These are phyloP conservation scores for Pestalotiopsis sp. DNA, from an alignment of 2,329 filamentous ascomycete species.

Conservation along the genomic window DNA sequence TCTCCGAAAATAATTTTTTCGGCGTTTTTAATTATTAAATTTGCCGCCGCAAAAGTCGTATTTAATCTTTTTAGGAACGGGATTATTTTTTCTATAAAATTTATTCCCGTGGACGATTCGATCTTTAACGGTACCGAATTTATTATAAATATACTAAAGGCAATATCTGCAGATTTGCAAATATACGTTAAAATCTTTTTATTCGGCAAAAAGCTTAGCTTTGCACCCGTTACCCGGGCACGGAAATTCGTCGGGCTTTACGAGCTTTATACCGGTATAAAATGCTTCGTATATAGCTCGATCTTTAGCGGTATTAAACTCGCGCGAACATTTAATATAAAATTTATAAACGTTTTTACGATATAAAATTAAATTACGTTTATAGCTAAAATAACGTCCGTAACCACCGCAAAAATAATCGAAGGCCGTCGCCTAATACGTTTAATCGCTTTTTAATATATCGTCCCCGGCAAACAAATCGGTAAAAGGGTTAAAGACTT, in stretches of 20 bases:
- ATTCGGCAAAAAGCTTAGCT: no score
- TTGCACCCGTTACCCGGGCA: no score
- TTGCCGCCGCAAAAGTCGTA: no score
- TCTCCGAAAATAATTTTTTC: no score
- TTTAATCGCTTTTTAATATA: background rate
- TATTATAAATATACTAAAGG: no score
- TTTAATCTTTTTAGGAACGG: no score
- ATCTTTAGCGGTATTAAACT: background rate
- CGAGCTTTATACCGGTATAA: background rate
- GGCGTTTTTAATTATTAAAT: no score
- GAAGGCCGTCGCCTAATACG: background rate
- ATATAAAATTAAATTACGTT: background rate
- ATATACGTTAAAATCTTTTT: no score
- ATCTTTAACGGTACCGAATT: no score
- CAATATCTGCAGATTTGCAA: no score
- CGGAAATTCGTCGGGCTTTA: background rate
- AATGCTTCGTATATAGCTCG: background rate
- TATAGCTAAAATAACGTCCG: background rate
- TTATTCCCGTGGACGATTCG: no score
- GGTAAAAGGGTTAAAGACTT: background rate
- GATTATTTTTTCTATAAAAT: no score
- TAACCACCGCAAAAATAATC: background rate
- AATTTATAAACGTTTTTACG: background rate
- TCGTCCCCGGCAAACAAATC: background rate
- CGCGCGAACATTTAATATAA: background rate